phyloP scores from a whole-genome alignment of 2,329 filamentous ascomycete genomes.

The Orbilia blumenaviensis region DNA sequence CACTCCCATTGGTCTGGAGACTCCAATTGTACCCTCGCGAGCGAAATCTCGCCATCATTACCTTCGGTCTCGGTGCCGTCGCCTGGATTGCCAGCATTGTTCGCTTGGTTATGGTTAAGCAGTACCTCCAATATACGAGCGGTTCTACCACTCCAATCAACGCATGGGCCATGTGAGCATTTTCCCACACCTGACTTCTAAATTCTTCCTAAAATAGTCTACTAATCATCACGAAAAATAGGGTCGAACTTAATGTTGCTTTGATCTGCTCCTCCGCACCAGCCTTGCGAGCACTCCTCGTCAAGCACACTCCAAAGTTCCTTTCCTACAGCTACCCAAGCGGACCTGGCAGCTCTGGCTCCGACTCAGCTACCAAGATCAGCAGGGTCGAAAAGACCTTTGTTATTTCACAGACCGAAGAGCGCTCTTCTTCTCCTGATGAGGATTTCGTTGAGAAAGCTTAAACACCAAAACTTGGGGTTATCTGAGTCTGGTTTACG shows the following conservation, averaged over 20 bases:
- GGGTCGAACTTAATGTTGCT: constrained; percentile 52
- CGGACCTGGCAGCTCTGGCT: constrained; percentile 46
- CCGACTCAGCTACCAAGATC: constrained; percentile 42
- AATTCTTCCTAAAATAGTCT: background rate
- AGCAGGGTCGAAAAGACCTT: constrained; percentile 51
- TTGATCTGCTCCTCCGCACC: constrained; percentile 52
- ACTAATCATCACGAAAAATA: constrained; percentile 18
- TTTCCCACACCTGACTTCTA: constrained; percentile 28
- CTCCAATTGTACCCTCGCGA: constrained; percentile 53
- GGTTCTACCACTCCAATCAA: constrained; percentile 50
- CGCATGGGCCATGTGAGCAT: constrained; percentile 53
- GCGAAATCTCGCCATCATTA: constrained; percentile 48
- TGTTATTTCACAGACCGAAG: constrained; percentile 51
- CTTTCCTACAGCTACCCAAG: constrained; percentile 49
- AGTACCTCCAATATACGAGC: constrained; percentile 38
- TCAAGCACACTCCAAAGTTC: constrained; percentile 52
- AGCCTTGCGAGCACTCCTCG: constrained; percentile 47
- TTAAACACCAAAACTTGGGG: constrained; percentile 42
- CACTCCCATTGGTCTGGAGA: constrained; percentile 53
- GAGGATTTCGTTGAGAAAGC: constrained; percentile 40
- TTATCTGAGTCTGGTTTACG: constrained; percentile 53
- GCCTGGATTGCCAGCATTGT: constrained; percentile 52
- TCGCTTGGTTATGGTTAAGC: constrained; percentile 33
- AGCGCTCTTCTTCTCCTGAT: constrained; percentile 49
- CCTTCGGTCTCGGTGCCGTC: constrained; percentile 51